Percentiles rank a stretch among this genome's conserved stretches.
Conservation (phyloP, 1,284 basidiomycete genomes). For the Cryptococcus sp. region DNA sequence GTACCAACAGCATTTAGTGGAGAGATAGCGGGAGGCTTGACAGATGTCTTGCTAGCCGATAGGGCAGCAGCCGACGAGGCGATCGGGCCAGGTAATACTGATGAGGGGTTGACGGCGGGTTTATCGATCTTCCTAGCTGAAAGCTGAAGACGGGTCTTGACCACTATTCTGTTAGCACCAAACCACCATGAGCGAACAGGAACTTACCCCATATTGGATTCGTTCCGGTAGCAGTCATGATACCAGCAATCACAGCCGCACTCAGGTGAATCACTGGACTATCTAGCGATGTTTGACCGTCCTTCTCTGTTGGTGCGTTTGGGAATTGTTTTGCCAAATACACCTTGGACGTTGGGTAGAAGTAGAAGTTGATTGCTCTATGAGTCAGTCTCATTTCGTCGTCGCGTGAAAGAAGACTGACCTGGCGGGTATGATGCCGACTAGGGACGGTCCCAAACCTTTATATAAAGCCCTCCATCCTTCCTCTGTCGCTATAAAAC, state of each 20-base stretch:
- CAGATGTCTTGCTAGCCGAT: slow-evolving; percentile 8
- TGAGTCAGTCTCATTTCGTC: slow-evolving; percentile 2
- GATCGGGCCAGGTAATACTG: slow-evolving; percentile 23
- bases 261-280: slow-evolving; percentile 78
- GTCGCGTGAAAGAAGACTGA: slow-evolving; percentile 38
- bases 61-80: slow-evolving; percentile 23
- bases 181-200: background rate
- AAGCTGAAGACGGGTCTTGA: slow-evolving; percentile 88
- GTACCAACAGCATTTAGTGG: slow-evolving; percentile 44
- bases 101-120: slow-evolving; percentile 6
- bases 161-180: slow-evolving; percentile 54
- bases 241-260: slow-evolving; percentile 77
- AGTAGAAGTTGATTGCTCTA: slow-evolving; percentile 90
- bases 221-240: slow-evolving; percentile 82
- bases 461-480: slow-evolving; percentile 87
- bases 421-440: slow-evolving; percentile 90
- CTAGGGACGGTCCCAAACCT: slow-evolving; percentile 88
- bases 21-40: slow-evolving; percentile 10
- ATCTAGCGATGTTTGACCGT: slow-evolving; percentile 61
- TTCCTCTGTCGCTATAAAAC: slow-evolving; percentile 86
- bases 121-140: slow-evolving; percentile 29
- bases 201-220: slow-evolving; percentile 82
- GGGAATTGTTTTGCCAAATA: slow-evolving; percentile 74
- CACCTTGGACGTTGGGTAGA: slow-evolving; percentile 95
- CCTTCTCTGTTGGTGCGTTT: slow-evolving; percentile 52